Percentiles rank a stretch among this genome's conserved stretches.
These are phyloP conservation scores for Diaporthe ilicicola DNA, from an alignment of 2,329 filamentous ascomycete genomes.

Conservation along the genomic window DNA sequence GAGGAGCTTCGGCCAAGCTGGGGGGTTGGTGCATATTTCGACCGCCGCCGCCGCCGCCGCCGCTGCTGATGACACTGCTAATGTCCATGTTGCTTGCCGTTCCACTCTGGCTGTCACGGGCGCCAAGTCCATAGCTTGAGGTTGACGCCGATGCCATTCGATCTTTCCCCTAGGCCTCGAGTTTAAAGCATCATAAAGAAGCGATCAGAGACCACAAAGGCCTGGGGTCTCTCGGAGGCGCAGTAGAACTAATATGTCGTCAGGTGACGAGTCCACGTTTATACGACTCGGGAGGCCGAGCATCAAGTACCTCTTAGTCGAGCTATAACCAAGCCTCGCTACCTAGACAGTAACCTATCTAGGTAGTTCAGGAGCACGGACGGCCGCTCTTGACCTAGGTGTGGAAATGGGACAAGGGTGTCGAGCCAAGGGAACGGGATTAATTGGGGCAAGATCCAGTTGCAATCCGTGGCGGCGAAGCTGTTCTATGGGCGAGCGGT, in stretches of 20 bases:
- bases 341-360: neutral
- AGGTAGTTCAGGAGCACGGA: conserved; percentile 13
- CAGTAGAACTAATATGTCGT: neutral
- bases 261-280: conserved; percentile 12
- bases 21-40: conserved; percentile 45
- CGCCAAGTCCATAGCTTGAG: conserved; percentile 14
- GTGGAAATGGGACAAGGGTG: neutral
- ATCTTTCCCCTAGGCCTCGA: neutral
- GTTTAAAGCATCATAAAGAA: conserved; percentile 17
- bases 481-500: neutral
- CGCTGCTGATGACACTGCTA: conserved; percentile 15
- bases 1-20: conserved; percentile 43
- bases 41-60: neutral
- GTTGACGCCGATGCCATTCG: conserved; percentile 19
- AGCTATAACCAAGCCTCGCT: conserved; percentile 12
- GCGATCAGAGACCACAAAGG: neutral
- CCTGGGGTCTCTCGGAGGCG: neutral
- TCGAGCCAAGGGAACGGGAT: neutral
- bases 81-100: conserved; percentile 16
- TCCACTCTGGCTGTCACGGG: conserved; percentile 4
- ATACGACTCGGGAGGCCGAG: conserved; percentile 1
- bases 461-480: neutral
- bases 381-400: conserved; percentile 19
- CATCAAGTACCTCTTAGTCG: conserved; percentile 2
- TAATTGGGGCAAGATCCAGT: neutral